Evolutionary conservation across 371 early-diverging fungal species (phyloP), one percentile per base, ranked within the genome.

Genomic region (Rhizopus stolonifer): DNA sequence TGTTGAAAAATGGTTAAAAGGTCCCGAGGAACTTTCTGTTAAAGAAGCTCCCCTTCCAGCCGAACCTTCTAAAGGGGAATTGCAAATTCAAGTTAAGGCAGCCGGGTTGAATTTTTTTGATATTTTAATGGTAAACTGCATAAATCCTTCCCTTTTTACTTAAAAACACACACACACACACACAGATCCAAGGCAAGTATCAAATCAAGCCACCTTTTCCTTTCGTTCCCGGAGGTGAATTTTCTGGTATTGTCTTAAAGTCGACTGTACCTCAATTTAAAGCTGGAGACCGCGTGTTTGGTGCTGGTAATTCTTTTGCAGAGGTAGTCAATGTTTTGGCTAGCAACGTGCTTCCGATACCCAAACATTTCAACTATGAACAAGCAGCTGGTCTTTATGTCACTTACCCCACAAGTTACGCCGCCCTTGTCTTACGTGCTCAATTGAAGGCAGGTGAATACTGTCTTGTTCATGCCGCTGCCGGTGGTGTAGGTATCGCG

Each of bases 41-140:
- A 69, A 69, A 14, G 71, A 72, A 15, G 58, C 72, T 50, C 73
- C 79, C 17, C 77, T 87, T 11, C 81, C 83, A 14, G 81, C 85
- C 0, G 66, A 62, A 33, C 82, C 80, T 46, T 75, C 80, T 48
- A 66, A 77, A 31, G 79, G 73, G 24, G 83, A 90, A 45, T 52
- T 91, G 7, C 80, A 90, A 29, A 77, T 93, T 10, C 74, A 83
- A 47, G 79, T 92, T 46, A 83, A 85, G 48, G 89, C 92, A 0
- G 77, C 72, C 14, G 91, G 91, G 15, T 71, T 87, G 50, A 92
- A 91, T 74, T 94, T 89, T 61, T 90, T 88, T 53, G 94, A 94
- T 54, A 88, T 89, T 34, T 79, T 93, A 18, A 81, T 88, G 85
- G 86, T 88, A 72, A 48, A 18, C 21, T 25, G 26, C n/a, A 34